These are phyloP conservation scores for Carpinus fangiana DNA, from an alignment of 306 rosid genomes.

Conservation along the genomic window DNA sequence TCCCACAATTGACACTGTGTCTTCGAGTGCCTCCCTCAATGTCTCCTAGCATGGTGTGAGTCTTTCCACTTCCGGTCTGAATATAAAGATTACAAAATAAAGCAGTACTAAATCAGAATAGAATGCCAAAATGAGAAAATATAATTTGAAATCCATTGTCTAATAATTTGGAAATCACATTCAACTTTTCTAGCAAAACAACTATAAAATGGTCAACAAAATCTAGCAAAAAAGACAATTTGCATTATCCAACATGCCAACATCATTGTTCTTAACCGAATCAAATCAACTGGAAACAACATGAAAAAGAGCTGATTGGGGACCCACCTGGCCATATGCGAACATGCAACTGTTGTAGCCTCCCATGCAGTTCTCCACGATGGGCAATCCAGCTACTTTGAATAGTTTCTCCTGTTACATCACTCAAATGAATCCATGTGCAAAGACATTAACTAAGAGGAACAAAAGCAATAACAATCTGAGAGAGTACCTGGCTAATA, in stretches of 20 bases:
- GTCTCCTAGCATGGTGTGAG: constrained; percentile 99
- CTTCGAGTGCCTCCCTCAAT: constrained; percentile 96
- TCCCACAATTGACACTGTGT: constrained; percentile 96
- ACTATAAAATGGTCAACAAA: background rate
- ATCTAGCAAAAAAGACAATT: background rate
- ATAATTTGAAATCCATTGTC: background rate
- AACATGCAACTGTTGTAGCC: constrained; percentile 99
- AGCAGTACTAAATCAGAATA: background rate
- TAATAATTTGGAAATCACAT: background rate
- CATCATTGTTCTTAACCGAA: constrained; percentile 10
- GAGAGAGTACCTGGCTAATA: constrained; percentile 73
- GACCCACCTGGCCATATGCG: constrained; percentile 97
- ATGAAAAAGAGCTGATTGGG: constrained; percentile 16
- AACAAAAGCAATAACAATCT: background rate
- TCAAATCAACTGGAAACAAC: constrained; percentile 13
- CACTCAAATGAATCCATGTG: constrained; percentile 20
- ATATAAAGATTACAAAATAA: constrained; percentile 22
- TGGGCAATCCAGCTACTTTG: constrained; percentile 91
- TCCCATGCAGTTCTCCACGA: constrained; percentile 94
- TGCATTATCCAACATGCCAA: constrained; percentile 6
- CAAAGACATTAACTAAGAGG: background rate
- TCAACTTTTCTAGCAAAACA: background rate
- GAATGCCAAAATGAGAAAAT: background rate
- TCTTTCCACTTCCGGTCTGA: constrained; percentile 99
- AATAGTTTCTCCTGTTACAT: constrained; percentile 81